Base-by-base conservation (phyloP, 768 basidiomycete species). In the Plicaturopsis crispa region DNA sequence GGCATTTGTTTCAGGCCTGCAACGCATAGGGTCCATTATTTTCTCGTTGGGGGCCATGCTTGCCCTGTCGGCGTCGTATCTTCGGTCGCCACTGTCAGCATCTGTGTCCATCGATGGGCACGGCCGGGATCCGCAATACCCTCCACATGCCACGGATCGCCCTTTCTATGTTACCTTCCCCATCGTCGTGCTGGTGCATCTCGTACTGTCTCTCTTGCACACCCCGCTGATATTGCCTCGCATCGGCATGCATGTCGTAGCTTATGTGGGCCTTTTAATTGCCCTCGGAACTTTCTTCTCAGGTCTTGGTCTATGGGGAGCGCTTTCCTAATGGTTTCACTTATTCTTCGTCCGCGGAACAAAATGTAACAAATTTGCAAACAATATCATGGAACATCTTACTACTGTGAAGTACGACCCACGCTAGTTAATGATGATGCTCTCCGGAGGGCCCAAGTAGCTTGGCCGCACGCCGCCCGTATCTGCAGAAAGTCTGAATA, bases 231-330 rank as follows among this genome's bases (percentile, higher is more conserved):
- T 86, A 20, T 66, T 90, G 10, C 82, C 84, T 0, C 69, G 72
- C 28, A 71, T 89, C 19, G 87, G 87, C 5, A 70, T 88, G 20
- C 87, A 85, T 36, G 76, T 75, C 0, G 80, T 79, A 22, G 84
- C 83, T 18, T 91, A 87, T 56, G 64, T 79, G 7, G 76, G 73
- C 16, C 63, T 78, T 32, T 55, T 90, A 21, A 68, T 83, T 4
- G 76, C 78, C 0, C 59, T 90, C 10, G 80, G 81, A 19, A 64
- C 67, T 26, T 75, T 89, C 48, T 88, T 89, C 53, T 70, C 74
- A 3, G 86, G 84, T 3, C 59, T 90, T 36, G 82, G 74, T 0
- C 57, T 75, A 6, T 90, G 87, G 87, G 77, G 73, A 20, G 84
- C 66, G 5, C 56, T 89, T 36, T 69, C 72, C 18, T 77, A 28